phyloP scores from a whole-genome alignment of 345 rosid genomes.

The Euphorbia lathyris region DNA sequence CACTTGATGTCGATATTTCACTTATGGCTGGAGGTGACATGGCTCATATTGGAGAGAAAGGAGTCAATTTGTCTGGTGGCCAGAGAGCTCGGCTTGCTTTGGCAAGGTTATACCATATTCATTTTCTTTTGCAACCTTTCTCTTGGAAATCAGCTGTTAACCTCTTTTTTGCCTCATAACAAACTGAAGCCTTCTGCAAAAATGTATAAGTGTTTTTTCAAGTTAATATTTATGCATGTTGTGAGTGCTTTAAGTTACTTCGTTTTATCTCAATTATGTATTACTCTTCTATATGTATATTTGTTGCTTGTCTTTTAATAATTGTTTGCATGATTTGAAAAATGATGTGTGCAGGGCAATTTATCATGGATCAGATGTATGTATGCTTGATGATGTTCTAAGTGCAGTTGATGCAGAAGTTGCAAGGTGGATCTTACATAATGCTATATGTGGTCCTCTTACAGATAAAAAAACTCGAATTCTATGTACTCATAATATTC shows the following conservation, averaged over 20 bases:
- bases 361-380: constrained; percentile 60
- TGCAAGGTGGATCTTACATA: constrained; percentile 71
- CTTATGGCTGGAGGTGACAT: constrained; percentile 78
- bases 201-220: no score
- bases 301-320: background rate
- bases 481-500: constrained; percentile 81
- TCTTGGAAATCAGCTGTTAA: constrained; percentile 13
- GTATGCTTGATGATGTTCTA: constrained; percentile 81
- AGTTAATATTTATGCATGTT: background rate
- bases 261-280: background rate
- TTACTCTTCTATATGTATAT: no score
- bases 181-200: no score
- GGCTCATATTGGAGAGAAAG: constrained; percentile 84
- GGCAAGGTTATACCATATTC: constrained; percentile 56
- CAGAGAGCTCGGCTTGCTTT: constrained; percentile 94
- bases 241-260: background rate
- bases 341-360: constrained; percentile 53
- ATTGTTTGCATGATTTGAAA: background rate
- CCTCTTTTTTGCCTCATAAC: background rate
- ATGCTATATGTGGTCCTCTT: constrained; percentile 66
- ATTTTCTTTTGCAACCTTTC: constrained; percentile 10
- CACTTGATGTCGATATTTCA: constrained; percentile 78
- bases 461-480: constrained; percentile 54
- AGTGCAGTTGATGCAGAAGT: constrained; percentile 98
- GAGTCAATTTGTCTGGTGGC: constrained; percentile 91